Evolutionary conservation across 2,329 filamentous ascomycete species (phyloP), one percentile per base, ranked within the genome.

Genomic region (Chlorencoelia australis): DNA sequence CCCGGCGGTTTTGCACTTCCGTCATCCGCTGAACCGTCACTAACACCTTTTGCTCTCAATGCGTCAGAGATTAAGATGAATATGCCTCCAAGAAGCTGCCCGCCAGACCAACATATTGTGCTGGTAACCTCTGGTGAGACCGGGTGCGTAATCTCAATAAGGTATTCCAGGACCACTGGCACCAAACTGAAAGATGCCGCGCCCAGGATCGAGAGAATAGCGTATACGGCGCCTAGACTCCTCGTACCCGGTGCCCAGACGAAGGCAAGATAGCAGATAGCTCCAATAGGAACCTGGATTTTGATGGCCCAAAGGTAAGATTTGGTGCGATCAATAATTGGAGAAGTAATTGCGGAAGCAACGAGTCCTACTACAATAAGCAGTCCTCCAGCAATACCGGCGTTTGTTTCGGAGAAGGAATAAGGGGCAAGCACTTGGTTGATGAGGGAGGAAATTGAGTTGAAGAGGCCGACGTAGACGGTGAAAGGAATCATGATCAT

Each of bases 371-470:
- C 83, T 30, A 94, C 69, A 55, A 96, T 96, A 21, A 96, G 71
- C 7, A 96, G 61, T 1, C 83, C 91, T 45, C 91, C 91, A 8
- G 80, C 86, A 51, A 96, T 88, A 21, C 91, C 91, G 15, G 89
- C 84, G 38, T 94, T 71, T 46, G 81, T 80, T 57, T 94, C 82
- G 41, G 66, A 72, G 69, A 86, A 94, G 51, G 76, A 82, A 62
- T 95, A 89, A 0, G 91, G 91, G 25, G 74, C 66, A 45, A 96
- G 73, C 56, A 96, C 84, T 56, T 95, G 89, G 64, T 89, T 94
- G 7, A 96, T 69, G 1, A 96, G 73, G 2, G 82, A 82, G 33
- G 87, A 93, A 47, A 88, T 67, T 48, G 82, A 82, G 68, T 96
- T 96, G 76, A 98, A 98, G 64, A 91, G 80, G 51, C 82, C 87